A percentile compares a stretch with the other conserved stretches of the same genome.
phyloP scores from a whole-genome alignment of 805 yeast genomes.

The Pichia phayaonensis region DNA sequence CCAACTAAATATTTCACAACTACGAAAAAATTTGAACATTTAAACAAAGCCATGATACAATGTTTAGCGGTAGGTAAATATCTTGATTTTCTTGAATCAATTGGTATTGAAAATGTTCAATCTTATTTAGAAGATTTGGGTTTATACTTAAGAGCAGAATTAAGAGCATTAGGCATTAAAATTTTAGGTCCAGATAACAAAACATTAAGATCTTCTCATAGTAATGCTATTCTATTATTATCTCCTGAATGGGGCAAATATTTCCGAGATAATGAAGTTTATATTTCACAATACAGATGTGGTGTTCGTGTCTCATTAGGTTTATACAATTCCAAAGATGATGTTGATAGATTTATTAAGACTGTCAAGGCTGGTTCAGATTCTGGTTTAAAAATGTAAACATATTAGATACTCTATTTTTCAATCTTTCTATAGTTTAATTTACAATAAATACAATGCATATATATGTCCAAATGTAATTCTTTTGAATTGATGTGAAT shows the following conservation, averaged over 20 bases:
- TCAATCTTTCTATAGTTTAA: too few species aligned
- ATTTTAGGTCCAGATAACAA: not conserved
- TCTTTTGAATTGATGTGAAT: too few species aligned
- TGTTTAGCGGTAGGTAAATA: not conserved
- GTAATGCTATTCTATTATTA: not conserved
- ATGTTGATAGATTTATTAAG: too few species aligned
- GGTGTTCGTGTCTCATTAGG: too few species aligned
- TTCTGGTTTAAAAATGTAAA: too few species aligned
- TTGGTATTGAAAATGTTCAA: not conserved
- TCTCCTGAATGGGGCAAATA: not conserved
- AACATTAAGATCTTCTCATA: not conserved
- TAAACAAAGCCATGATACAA: not conserved
- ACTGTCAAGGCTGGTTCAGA: too few species aligned
- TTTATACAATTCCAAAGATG: too few species aligned
- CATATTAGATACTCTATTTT: too few species aligned
- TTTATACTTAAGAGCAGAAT: not conserved
- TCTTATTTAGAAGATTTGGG: not conserved
- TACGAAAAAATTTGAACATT: not conserved
- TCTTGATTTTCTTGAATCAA: too few species aligned
- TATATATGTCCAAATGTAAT: too few species aligned
- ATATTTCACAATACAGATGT: not conserved
- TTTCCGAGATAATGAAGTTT: not conserved
- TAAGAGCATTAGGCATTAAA: not conserved
- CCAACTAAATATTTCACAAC: too few species aligned
- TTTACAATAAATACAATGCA: too few species aligned